Conservation (phyloP, 345 rosid species). For the Raphanus sativus region DNA sequence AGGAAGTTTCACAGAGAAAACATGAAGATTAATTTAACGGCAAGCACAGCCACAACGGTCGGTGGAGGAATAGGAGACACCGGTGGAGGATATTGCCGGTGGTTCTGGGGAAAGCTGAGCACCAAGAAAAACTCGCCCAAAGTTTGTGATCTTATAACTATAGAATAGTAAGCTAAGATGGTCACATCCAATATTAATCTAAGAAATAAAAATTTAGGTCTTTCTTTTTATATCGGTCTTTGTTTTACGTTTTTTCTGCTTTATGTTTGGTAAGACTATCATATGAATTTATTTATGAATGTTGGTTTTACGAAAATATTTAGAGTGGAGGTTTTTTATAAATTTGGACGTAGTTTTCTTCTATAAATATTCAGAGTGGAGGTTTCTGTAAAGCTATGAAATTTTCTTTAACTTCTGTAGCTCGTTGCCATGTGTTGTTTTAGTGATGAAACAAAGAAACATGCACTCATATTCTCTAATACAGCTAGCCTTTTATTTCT, state of each 20-base stretch:
- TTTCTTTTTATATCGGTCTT: background rate
- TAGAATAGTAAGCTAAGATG: constrained; percentile 24
- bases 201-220: constrained; percentile 5
- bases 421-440: background rate
- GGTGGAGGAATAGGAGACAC: constrained; percentile 25
- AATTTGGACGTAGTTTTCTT: too few species aligned
- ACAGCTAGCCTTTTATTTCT: background rate
- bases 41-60: constrained; percentile 11
- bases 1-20: constrained; percentile 37
- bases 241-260: background rate
- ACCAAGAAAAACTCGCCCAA: constrained; percentile 37
- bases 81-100: constrained; percentile 26
- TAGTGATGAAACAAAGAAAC: background rate
- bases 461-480: background rate
- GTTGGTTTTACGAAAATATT: background rate
- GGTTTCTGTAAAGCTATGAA: background rate
- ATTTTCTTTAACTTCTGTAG: background rate
- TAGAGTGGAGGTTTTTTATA: background rate
- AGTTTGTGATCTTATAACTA: constrained; percentile 33
- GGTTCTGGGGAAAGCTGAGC: constrained; percentile 32
- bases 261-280: background rate
- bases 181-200: background rate
- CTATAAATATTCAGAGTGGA: background rate
- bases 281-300: background rate
- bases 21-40: constrained; percentile 22